Evolutionary conservation across 2,329 filamentous ascomycete genomes (phyloP), one percentile per base, ranked within the genome.

Genomic region (Clonostachys solani): DNA sequence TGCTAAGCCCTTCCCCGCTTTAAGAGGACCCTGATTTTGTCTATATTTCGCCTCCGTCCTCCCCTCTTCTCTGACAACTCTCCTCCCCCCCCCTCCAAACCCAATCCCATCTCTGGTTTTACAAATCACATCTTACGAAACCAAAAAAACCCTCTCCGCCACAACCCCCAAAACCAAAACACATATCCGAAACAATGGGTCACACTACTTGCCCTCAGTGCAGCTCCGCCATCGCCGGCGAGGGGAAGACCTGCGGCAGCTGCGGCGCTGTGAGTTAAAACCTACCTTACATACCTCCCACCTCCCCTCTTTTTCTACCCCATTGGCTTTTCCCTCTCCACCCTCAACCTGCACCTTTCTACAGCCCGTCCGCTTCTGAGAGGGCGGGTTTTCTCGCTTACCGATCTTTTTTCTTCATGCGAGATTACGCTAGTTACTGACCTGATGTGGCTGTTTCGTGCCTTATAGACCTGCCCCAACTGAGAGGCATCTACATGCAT

Each of bases 221-320:
- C 71, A 73, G 71, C 56, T 66, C 69, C 56, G 51, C 66, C 59
- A 71, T 73, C 55, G 57, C 63, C 42, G 68, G 68, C 55, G 56
- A 57, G 40, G 56, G 57, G 67, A 83, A 83, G 77, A 72, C 69
- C 50, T 83, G 79, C 69, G 56, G 59, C 49, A 67, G 71, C 49
- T 83, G 79, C 67, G 79, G 79, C 47, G 77, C 79, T 58, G 79
- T 83, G 70, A 58, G 78, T 38, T n/a, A 38, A n/a, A 29, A 10
- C 23, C 23, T 29, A 29, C 23, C 2, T 29, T 1, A 29, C 8
- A 8, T 18, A 18, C 33, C 12, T 35, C 40, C 43, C 37, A 45
- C 35, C 18, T 33, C 38, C 33, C 40, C 43, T 33, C 49, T 10
- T 42, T 29, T 45, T 41, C 15, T 40, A 40, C 48, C 44, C 33